Evolutionary conservation across 371 early-diverging fungal genomes (phyloP).

Genomic region (Apophysomyces elegans): DNA sequence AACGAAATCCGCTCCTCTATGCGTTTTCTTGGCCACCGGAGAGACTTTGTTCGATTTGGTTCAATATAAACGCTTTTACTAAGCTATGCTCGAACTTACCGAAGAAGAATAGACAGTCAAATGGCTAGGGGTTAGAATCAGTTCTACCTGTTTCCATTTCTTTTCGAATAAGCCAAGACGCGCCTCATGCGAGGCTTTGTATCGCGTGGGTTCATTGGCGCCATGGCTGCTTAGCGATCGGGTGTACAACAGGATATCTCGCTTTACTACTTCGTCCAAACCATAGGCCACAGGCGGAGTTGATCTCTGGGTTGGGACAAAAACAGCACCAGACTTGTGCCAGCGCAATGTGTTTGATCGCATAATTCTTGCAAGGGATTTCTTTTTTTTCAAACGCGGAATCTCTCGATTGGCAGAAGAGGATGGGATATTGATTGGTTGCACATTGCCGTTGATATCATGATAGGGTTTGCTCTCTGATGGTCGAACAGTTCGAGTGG

Average conservation of each 20-base stretch:
- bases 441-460: not conserved
- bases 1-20: constrained; percentile 31
- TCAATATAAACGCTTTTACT: not conserved
- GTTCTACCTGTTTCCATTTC: constrained; percentile 40
- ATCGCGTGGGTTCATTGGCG: constrained; percentile 30
- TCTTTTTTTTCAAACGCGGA: constrained; percentile 1
- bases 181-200: constrained; percentile 36
- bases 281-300: constrained; percentile 6
- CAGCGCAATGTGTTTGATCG: constrained; percentile 18
- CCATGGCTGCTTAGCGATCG: constrained; percentile 17
- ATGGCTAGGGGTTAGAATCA: constrained; percentile 25
- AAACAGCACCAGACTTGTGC: constrained; percentile 33
- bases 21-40: constrained; percentile 38
- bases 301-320: constrained; percentile 19
- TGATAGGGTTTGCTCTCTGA: not conserved
- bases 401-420: not conserved
- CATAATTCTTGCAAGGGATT: not conserved
- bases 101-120: constrained; percentile 33
- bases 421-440: not conserved
- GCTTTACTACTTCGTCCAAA: constrained; percentile 22
- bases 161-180: constrained; percentile 26
- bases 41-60: constrained; percentile 16
- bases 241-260: constrained; percentile 34
- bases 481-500: constrained; percentile 8
- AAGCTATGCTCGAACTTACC: constrained; percentile 24